Percentiles rank a stretch among this genome's conserved stretches.
These are phyloP conservation scores for Colletotrichum viniferum DNA, from an alignment of 2,329 filamentous ascomycete genomes.

Conservation along the genomic window DNA sequence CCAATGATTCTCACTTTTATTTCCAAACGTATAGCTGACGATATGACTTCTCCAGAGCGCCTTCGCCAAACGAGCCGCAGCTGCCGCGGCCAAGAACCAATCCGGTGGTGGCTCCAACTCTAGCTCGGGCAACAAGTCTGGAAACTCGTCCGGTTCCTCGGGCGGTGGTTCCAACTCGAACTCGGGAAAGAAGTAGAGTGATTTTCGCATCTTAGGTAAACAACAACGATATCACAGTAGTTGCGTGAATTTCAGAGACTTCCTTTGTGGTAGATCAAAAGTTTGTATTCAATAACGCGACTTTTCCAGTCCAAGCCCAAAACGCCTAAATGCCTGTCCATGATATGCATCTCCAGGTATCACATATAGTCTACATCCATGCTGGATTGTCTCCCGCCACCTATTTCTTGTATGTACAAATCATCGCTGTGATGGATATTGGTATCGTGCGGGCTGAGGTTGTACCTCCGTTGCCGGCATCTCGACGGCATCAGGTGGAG, in stretches of 20 bases:
- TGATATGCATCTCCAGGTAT: background rate
- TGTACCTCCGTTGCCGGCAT: slow-evolving; percentile 19
- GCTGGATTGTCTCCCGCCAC: background rate
- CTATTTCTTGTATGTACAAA: background rate
- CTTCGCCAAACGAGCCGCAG: background rate
- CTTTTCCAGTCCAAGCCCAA: background rate
- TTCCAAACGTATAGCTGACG: background rate
- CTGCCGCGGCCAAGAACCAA: background rate
- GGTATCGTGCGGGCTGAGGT: background rate
- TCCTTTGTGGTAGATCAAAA: background rate
- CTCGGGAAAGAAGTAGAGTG: background rate
- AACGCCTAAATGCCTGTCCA: background rate
- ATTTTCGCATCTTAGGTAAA: background rate
- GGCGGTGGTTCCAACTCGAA: background rate
- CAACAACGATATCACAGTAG: background rate
- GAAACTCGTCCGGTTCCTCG: background rate
- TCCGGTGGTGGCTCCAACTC: background rate
- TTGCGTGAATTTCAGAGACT: background rate
- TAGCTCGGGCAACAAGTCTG: background rate
- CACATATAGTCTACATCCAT: background rate
- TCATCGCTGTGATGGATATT: background rate
- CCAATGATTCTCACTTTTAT: background rate
- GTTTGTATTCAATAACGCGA: background rate
- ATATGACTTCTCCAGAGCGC: background rate
- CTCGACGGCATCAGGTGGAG: slow-evolving; percentile 9